A percentile compares a stretch with the other conserved stretches of the same genome.
These are phyloP conservation scores for Auriscalpium orientale DNA, from an alignment of 768 basidiomycete species.

Conservation along the genomic window DNA sequence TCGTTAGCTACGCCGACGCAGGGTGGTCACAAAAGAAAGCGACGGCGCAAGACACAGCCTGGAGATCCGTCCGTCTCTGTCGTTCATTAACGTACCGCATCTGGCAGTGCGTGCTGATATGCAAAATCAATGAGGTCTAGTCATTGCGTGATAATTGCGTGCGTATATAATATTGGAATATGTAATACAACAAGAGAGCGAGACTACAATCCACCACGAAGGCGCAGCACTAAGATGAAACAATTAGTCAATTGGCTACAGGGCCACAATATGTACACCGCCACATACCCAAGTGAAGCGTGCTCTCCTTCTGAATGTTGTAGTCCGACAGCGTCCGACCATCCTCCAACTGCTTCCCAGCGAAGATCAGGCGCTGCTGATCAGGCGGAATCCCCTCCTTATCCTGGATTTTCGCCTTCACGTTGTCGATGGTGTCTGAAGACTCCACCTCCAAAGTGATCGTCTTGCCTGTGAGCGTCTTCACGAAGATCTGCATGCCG, in stretches of 20 bases:
- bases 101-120: background rate
- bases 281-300: constrained; percentile 46
- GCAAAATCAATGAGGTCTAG: background rate
- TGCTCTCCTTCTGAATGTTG: constrained; percentile 78
- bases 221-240: constrained; percentile 43
- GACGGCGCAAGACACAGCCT: constrained; percentile 14
- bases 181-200: background rate
- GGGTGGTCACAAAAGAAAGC: constrained; percentile 21
- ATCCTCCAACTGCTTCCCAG: constrained; percentile 92
- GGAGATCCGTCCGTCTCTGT: background rate
- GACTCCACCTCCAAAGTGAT: constrained; percentile 93
- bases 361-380: constrained; percentile 87
- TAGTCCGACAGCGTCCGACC: constrained; percentile 81
- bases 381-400: constrained; percentile 81
- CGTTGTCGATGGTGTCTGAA: constrained; percentile 89
- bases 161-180: background rate
- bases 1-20: constrained; percentile 5
- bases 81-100: background rate
- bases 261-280: background rate
- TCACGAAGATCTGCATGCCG: constrained; percentile 89
- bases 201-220: constrained; percentile 58
- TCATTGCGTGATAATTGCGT: background rate
- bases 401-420: constrained; percentile 77
- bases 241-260: background rate
- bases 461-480: constrained; percentile 85